Percentiles rank a stretch among this genome's conserved stretches.
phyloP scores from a whole-genome alignment of 352 stramenopile species.

The Phytophthora melonis region DNA sequence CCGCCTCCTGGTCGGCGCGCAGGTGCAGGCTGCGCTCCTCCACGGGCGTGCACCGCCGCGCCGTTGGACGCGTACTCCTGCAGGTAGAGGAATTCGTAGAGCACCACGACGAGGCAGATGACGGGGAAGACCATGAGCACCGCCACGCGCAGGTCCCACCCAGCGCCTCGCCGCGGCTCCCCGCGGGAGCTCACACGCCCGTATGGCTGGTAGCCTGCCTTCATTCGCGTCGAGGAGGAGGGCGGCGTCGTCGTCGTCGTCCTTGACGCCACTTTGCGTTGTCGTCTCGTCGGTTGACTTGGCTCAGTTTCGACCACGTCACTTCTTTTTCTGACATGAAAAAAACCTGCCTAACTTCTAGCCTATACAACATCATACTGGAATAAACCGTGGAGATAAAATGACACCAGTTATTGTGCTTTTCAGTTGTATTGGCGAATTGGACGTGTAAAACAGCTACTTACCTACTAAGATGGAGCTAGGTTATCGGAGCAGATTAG shows the following conservation, averaged over 20 bases:
- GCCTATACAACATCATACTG: too few species aligned
- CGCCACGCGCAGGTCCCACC: constrained; percentile 63
- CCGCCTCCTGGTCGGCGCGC: constrained; percentile 37
- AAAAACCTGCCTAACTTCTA: too few species aligned
- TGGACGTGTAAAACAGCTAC: too few species aligned
- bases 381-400: too few species aligned
- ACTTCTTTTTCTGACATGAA: background rate
- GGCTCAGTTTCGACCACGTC: constrained; percentile 7
- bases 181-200: constrained; percentile 67
- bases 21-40: constrained; percentile 44
- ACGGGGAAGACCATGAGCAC: constrained; percentile 76
- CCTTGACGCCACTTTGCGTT: background rate
- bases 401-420: too few species aligned
- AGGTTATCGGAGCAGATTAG: too few species aligned
- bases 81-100: constrained; percentile 85
- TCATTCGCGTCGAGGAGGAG: constrained; percentile 23
- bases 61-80: constrained; percentile 69
- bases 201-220: constrained; percentile 51
- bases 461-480: too few species aligned
- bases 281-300: constrained; percentile 21
- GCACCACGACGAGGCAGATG: constrained; percentile 75
- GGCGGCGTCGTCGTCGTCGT: constrained; percentile 6
- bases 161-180: constrained; percentile 46
- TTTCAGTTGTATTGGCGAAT: too few species aligned
- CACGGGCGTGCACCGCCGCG: constrained; percentile 32